A percentile compares a stretch with the other conserved stretches of the same genome.
phyloP scores from a whole-genome alignment of 78 protist genomes.

The Dictyostelium firmibasis region DNA sequence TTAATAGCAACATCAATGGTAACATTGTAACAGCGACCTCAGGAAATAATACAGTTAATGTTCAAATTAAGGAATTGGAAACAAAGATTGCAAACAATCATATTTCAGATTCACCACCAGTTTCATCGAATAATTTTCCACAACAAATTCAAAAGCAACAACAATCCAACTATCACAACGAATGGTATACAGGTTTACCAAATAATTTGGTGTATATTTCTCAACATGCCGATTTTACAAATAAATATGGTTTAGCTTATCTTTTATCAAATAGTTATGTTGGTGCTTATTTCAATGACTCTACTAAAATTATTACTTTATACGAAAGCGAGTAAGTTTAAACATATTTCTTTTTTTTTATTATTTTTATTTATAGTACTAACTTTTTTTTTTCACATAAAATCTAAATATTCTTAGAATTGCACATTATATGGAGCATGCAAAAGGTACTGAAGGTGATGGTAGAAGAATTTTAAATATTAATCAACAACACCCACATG shows the following conservation, averaged over 20 bases:
- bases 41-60: background rate
- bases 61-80: constrained; percentile 32
- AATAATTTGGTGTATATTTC: constrained; percentile 71
- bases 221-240: constrained; percentile 90
- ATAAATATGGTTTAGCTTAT: constrained; percentile 97
- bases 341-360: background rate
- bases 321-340: constrained; percentile 37
- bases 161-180: background rate
- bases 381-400: too few relatives aligned
- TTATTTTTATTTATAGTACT: background rate
- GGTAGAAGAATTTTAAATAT: constrained; percentile 73
- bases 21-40: background rate
- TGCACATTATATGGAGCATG: constrained; percentile 82
- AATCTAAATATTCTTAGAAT: too few relatives aligned
- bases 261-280: constrained; percentile 79
- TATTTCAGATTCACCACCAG: constrained; percentile 35
- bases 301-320: constrained; percentile 54
- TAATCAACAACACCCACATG: constrained; percentile 59
- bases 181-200: background rate
- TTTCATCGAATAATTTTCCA: background rate
- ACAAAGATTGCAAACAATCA: constrained; percentile 62
- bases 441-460: constrained; percentile 48
- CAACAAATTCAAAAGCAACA: background rate
- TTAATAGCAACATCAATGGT: background rate
- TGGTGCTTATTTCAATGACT: constrained; percentile 96